Percentiles rank a stretch among this genome's conserved stretches.
These are phyloP conservation scores for Parathielavia hyrcaniae DNA, from an alignment of 495 filamentous ascomycete genomes.

Conservation along the genomic window DNA sequence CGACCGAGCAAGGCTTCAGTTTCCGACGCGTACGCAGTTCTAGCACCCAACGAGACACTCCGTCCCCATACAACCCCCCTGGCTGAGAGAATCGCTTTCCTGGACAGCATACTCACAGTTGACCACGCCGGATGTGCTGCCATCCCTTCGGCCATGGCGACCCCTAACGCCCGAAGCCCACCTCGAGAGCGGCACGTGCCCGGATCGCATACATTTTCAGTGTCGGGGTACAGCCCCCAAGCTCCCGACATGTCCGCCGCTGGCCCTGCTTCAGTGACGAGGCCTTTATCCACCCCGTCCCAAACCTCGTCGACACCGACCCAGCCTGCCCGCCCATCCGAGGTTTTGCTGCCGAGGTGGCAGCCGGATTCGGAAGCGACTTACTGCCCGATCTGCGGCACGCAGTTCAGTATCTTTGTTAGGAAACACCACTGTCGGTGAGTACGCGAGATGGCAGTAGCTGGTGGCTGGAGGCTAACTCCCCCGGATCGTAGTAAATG, in stretches of 20 bases:
- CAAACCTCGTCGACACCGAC: neutral
- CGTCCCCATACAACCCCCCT: neutral
- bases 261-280: neutral
- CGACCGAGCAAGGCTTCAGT: too few relatives aligned
- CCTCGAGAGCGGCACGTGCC: slow-evolving; percentile 13
- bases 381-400: slow-evolving; percentile 73
- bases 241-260: neutral
- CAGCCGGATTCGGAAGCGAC: slow-evolving; percentile 76
- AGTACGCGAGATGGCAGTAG: slow-evolving; percentile 19
- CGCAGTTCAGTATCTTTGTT: slow-evolving; percentile 75
- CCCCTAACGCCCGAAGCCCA: slow-evolving; percentile 15
- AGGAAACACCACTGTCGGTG: slow-evolving; percentile 86
- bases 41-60: neutral
- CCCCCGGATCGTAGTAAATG: slow-evolving; percentile 60
- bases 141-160: slow-evolving; percentile 19
- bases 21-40: too few relatives aligned
- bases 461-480: slow-evolving; percentile 5
- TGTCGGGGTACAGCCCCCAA: neutral
- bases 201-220: neutral
- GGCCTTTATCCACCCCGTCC: neutral
- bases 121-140: slow-evolving; percentile 1
- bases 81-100: neutral
- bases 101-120: neutral
- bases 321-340: slow-evolving; percentile 17
- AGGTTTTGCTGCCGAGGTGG: slow-evolving; percentile 62